Conservation (phyloP, 2,329 filamentous ascomycete species). For the Trichocomaceae sp. region DNA sequence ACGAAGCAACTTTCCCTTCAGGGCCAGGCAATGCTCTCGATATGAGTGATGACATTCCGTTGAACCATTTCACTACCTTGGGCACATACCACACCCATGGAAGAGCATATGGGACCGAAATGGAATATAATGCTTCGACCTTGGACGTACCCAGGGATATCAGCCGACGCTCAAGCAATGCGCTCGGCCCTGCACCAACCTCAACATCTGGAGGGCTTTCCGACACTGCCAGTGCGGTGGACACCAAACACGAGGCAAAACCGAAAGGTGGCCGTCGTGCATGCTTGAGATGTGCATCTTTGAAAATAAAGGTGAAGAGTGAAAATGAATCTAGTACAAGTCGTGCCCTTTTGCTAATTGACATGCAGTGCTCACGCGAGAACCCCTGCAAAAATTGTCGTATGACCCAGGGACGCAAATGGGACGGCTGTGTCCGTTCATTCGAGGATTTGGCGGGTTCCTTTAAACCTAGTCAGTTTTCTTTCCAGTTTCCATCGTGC, state of each 20-base stretch:
- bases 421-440: constrained; percentile 9
- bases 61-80: background rate
- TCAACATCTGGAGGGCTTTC: background rate
- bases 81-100: background rate
- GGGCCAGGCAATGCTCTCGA: background rate
- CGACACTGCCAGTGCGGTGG: background rate
- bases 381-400: background rate
- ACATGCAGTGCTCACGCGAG: background rate
- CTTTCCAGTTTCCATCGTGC: background rate
- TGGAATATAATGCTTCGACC: background rate
- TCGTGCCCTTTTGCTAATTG: background rate
- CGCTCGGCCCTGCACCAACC: background rate
- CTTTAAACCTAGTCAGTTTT: constrained; percentile 9
- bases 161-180: background rate
- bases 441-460: background rate
- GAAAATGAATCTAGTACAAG: background rate
- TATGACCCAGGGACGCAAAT: background rate
- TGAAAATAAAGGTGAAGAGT: constrained; percentile 3
- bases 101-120: background rate
- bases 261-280: constrained; percentile 1
- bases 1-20: background rate
- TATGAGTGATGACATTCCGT: background rate
- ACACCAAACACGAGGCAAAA: background rate
- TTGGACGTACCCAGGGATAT: background rate
- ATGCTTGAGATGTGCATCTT: constrained; percentile 3